phyloP scores from a whole-genome alignment of 257 asterid genomes.

The Fraxinus quadrangulata region DNA sequence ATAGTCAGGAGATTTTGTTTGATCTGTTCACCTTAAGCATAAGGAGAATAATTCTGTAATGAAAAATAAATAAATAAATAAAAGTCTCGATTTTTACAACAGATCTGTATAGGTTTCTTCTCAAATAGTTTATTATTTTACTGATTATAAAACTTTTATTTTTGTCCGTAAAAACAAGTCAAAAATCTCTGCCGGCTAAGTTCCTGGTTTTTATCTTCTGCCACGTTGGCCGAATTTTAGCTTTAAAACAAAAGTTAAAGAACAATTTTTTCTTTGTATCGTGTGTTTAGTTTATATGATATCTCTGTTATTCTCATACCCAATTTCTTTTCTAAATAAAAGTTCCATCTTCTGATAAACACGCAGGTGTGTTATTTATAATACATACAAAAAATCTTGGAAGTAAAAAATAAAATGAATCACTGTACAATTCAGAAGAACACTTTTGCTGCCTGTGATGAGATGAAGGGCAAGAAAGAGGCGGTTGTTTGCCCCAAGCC shows the following conservation, averaged over 20 bases:
- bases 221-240: slow-evolving; percentile 44
- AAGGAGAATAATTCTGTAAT: neutral
- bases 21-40: slow-evolving; percentile 18
- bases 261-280: neutral
- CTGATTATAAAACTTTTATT: slow-evolving; percentile 10
- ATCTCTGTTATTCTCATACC: neutral
- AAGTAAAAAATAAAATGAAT: slow-evolving; percentile 49
- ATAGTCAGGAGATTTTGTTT: slow-evolving; percentile 21
- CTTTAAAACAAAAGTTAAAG: slow-evolving; percentile 21
- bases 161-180: slow-evolving; percentile 46
- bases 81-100: slow-evolving; percentile 36
- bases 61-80: neutral
- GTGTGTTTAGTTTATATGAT: neutral
- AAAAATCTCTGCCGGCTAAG: slow-evolving; percentile 40
- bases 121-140: neutral
- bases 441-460: slow-evolving; percentile 58
- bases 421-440: slow-evolving; percentile 58
- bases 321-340: slow-evolving; percentile 8
- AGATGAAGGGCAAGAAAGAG: slow-evolving; percentile 57
- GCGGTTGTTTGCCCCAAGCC: slow-evolving; percentile 92
- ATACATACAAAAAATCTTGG: slow-evolving; percentile 20
- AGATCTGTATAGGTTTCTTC: slow-evolving; percentile 35
- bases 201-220: neutral
- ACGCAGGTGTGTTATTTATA: slow-evolving; percentile 32
- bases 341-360: slow-evolving; percentile 12